Base-by-base conservation (phyloP, 176 grass and related monocot genomes). In the Cocos nucifera region DNA sequence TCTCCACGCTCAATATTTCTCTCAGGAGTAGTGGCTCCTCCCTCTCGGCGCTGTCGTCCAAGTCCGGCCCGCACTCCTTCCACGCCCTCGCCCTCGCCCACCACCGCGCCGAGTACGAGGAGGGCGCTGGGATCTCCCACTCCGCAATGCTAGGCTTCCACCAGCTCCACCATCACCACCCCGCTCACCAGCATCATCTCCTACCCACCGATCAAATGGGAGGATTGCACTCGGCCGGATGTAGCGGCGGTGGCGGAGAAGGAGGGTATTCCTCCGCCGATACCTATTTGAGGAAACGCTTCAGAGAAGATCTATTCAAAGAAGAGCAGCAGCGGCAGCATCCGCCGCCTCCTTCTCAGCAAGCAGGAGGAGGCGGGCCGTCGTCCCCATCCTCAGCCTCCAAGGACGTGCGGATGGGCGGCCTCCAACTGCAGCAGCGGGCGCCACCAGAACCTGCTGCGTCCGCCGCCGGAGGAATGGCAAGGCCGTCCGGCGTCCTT, bases 221-320 rank as follows among this genome's bases (percentile, higher is more conserved):
- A 5, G 59, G 69, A 7, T 19, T 71, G 28, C 69, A 71, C 19
- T 44, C 35, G 35, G 35, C 35, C 8, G 35, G 35, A 2, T 9
- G 35, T 6, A 44, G 9, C 35, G 48, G 67, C 35, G 19, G 17
- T 68, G 21, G 78, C 51, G 57, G 65, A 52, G 51, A 61, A 5
- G 73, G 79, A 71, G 83, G 32, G 35, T 9, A 44, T 44, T 72
- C 50, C 59, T 68, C 39, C 61, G 59, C 19, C 80, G 88, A 5
- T 62, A 92, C 80, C 15, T 92, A 89, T 81, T 82, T 98, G 66
- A 66, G 94, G 70, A 98, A 98, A 63, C 73, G 94, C 16, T 79
- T 83, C 61, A 86, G 94, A 74, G 88, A 89, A 32, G 88, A 98
- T 72, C 85, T 98, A 16, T 98, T 98, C 82, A 98, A 93, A 81